Evolutionary conservation across 2,329 filamentous ascomycete species (phyloP).

Genomic region (Cladophialophora exuberans): DNA sequence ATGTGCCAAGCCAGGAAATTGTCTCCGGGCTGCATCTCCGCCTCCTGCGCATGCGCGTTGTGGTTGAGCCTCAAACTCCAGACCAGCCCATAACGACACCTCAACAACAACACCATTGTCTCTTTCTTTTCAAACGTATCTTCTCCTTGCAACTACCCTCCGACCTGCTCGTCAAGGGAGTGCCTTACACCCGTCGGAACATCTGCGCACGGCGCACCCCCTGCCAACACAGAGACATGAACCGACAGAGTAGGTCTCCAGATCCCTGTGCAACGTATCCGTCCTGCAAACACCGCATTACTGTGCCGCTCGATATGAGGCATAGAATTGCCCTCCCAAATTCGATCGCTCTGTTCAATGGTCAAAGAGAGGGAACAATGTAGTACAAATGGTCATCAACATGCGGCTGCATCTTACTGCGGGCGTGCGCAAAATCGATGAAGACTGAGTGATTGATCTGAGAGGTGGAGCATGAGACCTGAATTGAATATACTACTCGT

Average conservation of each 20-base stretch:
- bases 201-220: not conserved
- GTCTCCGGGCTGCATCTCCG: not conserved
- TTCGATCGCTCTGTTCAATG: not conserved
- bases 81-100: too few relatives aligned
- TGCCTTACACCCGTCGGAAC: constrained; percentile 3
- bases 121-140: too few relatives aligned
- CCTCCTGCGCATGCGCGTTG: constrained; percentile 1
- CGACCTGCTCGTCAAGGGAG: not conserved
- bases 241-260: constrained; percentile 28
- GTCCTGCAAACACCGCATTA: not conserved
- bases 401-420: too few relatives aligned
- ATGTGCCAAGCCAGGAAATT: not conserved
- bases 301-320: too few relatives aligned
- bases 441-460: too few relatives aligned
- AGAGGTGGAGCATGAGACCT: too few relatives aligned
- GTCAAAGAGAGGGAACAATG: not conserved
- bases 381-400: too few relatives aligned
- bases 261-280: not conserved
- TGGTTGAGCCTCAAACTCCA: not conserved
- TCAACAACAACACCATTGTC: too few relatives aligned
- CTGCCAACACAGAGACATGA: constrained; percentile 18
- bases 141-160: not conserved
- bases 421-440: too few relatives aligned
- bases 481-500: too few relatives aligned
- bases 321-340: not conserved